Evolutionary conservation across 805 yeast species (phyloP).

Genomic region (Millerozyma acaciae): DNA sequence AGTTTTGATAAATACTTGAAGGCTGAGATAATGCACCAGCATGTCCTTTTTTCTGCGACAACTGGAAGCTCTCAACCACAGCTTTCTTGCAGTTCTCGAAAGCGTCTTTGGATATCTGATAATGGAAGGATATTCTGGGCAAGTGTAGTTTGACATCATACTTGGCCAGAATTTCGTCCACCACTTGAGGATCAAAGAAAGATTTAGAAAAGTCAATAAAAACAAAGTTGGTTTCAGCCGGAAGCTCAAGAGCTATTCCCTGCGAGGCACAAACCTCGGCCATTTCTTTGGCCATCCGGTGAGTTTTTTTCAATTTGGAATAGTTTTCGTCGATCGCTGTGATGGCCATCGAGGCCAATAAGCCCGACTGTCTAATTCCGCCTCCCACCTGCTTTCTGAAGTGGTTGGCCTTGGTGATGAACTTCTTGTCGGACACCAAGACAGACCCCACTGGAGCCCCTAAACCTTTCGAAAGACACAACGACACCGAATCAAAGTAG

Average conservation of each 20-base stretch:
- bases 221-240: constrained; percentile 40
- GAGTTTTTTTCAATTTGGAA: constrained; percentile 27
- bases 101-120: constrained; percentile 29
- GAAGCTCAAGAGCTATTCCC: constrained; percentile 31
- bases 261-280: constrained; percentile 26
- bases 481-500: constrained; percentile 39
- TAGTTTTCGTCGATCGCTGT: constrained; percentile 39
- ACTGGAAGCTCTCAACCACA: constrained; percentile 52
- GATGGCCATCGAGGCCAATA: constrained; percentile 38
- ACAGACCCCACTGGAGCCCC: constrained; percentile 45
- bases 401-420: constrained; percentile 41
- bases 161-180: constrained; percentile 43
- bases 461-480: constrained; percentile 39
- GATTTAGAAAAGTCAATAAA: constrained; percentile 32
- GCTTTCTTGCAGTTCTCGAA: constrained; percentile 44
- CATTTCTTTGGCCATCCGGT: constrained; percentile 31
- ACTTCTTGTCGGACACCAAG: constrained; percentile 28
- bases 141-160: constrained; percentile 65
- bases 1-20: too few species aligned
- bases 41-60: constrained; percentile 51
- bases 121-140: constrained; percentile 79
- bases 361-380: constrained; percentile 41
- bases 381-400: constrained; percentile 44
- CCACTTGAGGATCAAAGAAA: constrained; percentile 24
- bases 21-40: constrained; percentile 7